Percentiles rank a stretch among this genome's conserved stretches.
Conservation (phyloP, 768 basidiomycete species). For the Mycena rosella region DNA sequence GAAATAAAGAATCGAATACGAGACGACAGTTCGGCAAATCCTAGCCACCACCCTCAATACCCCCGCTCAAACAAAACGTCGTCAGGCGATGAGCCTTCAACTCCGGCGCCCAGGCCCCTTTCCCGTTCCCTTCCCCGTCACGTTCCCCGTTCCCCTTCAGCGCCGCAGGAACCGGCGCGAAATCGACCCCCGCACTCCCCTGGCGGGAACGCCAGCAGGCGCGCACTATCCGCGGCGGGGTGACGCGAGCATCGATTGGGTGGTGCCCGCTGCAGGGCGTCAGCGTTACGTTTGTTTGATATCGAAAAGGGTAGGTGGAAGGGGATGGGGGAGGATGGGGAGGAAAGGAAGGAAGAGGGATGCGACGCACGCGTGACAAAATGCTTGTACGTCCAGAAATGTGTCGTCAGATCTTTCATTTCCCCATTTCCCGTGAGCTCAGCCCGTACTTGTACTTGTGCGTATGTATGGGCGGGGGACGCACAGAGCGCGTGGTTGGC, state of each 20-base stretch:
- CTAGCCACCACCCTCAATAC: conserved; percentile 25
- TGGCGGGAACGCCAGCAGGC: too few relatives aligned
- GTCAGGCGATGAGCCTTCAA: conserved; percentile 50
- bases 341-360: too few relatives aligned
- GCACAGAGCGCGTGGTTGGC: conserved; percentile 49
- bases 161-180: conserved; percentile 45
- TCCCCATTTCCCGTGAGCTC: too few relatives aligned
- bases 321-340: too few relatives aligned
- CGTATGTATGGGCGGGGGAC: not conserved
- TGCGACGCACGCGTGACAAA: not conserved
- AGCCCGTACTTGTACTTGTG: too few relatives aligned
- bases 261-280: not conserved
- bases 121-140: too few relatives aligned
- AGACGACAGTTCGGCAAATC: too few relatives aligned
- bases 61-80: conserved; percentile 51
- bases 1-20: too few relatives aligned
- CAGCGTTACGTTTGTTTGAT: too few relatives aligned
- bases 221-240: too few relatives aligned
- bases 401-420: conserved; percentile 8
- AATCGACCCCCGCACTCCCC: conserved; percentile 49
- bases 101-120: conserved; percentile 43
- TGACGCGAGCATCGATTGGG: not conserved
- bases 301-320: too few relatives aligned
- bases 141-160: too few relatives aligned
- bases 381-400: conserved; percentile 8